Base-by-base conservation (phyloP, 768 basidiomycete genomes). In the Mycena albidolilacea region DNA sequence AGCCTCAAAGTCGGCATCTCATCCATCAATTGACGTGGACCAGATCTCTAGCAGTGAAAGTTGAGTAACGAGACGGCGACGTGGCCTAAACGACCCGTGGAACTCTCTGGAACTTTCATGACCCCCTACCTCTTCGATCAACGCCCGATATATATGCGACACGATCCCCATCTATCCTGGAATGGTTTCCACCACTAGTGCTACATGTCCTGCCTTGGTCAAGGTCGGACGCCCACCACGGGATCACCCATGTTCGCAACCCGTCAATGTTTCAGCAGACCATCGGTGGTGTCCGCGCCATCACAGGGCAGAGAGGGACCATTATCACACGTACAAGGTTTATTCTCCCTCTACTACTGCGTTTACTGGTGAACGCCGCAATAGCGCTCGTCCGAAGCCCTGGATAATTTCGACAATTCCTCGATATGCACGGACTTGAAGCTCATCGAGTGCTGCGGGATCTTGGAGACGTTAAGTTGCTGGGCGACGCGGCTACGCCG, bases 251-350 rank as follows among this genome's bases (percentile, higher is more conserved):
- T 70, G 69, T n/a, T 14, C 62, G 7, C 11, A 46, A 19, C 55
- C 30, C 43, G 9, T 57, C 48, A 44, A 69, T 9, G 15, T 37
- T 17, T 10, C 37, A 7, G 7, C 21, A 37, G 15, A 19, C 0
- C 55, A 70, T 9, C 15, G 1, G n/a, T 70, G 69, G 69, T 70
- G 69, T 48, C 14, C 1, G 1, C 43, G 5, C 4, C 62, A 64
- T n/a, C 62, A 70, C n/a, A 17, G 46, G 35, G 69, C 69, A 15
- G 54, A 70, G 37, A 64, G 55, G 48, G 7, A n/a, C 6, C 69
- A 70, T 43, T 15, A 70, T 37, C 7, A 43, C 14, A 19, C 69
- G 21, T 70, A 70, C 69, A 70, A 70, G 69, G 69, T 70, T 52
- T 10, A 62, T 61, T 9, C 58, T 12, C n/a, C n/a, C 7, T 2